Evolutionary conservation across 2,329 filamentous ascomycete species (phyloP).

Genomic region (Scolecobasidium constrictum): DNA sequence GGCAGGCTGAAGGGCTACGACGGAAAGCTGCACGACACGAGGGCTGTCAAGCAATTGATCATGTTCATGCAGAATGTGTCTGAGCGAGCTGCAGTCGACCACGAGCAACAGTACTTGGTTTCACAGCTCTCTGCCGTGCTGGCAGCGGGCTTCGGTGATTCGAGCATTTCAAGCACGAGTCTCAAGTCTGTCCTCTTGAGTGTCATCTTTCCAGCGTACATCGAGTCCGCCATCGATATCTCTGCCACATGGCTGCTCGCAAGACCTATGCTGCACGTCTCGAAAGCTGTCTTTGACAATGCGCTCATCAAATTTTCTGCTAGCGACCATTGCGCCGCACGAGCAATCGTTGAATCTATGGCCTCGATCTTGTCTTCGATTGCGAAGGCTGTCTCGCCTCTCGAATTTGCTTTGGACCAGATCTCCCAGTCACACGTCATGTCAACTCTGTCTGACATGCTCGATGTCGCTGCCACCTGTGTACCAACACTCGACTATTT

Average conservation of each 20-base stretch:
- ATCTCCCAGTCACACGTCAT: slow-evolving; percentile 30
- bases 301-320: slow-evolving; percentile 36
- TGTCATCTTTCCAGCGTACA: slow-evolving; percentile 46
- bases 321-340: slow-evolving; percentile 26
- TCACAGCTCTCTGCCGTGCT: slow-evolving; percentile 43
- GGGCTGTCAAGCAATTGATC: slow-evolving; percentile 42
- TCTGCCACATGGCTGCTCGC: slow-evolving; percentile 40
- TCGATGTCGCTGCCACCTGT: slow-evolving; percentile 30
- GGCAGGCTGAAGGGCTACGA: slow-evolving; percentile 49
- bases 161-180: slow-evolving; percentile 23
- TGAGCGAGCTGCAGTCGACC: slow-evolving; percentile 46
- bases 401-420: slow-evolving; percentile 22
- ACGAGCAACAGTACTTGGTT: slow-evolving; percentile 45
- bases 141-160: slow-evolving; percentile 30
- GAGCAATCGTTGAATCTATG: slow-evolving; percentile 25
- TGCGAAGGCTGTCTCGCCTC: slow-evolving; percentile 22
- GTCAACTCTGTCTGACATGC: slow-evolving; percentile 25
- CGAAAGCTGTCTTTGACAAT: slow-evolving; percentile 29
- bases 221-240: slow-evolving; percentile 36
- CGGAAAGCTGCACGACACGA: slow-evolving; percentile 37
- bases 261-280: slow-evolving; percentile 40
- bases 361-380: slow-evolving; percentile 25
- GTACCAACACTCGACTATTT: slow-evolving; percentile 38
- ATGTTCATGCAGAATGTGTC: slow-evolving; percentile 50
- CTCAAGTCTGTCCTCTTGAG: slow-evolving; percentile 42